phyloP scores from a whole-genome alignment of 192 early-diverging fungal species.

The Backusella luteola region DNA sequence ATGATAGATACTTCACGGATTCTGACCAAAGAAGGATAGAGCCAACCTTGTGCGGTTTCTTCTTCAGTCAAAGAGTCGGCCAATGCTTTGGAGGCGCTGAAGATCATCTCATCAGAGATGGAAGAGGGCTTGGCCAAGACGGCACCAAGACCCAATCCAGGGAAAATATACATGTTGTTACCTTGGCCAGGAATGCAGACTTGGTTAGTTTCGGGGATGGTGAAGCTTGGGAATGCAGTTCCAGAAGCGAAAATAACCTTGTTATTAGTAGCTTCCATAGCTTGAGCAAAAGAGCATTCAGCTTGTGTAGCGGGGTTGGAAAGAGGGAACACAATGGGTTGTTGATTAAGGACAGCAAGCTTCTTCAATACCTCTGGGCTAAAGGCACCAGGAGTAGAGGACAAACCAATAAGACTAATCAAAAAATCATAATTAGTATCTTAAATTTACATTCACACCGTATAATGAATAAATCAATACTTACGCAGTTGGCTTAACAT shows the following conservation, averaged over 20 bases:
- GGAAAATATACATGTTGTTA: slow-evolving; percentile 98
- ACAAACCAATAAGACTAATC: slow-evolving; percentile 77
- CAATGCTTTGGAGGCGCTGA: slow-evolving; percentile 74
- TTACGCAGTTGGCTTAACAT: slow-evolving; percentile 80
- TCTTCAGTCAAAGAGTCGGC: slow-evolving; percentile 71
- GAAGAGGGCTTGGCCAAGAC: slow-evolving; percentile 65
- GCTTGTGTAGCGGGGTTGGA: slow-evolving; percentile 88
- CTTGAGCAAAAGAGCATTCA: slow-evolving; percentile 94
- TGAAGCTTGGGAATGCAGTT: slow-evolving; percentile 89
- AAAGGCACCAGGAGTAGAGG: slow-evolving; percentile 81
- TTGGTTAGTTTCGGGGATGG: slow-evolving; percentile 59
- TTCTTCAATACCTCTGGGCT: slow-evolving; percentile 62
- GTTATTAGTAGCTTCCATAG: slow-evolving; percentile 85
- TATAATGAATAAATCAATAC: neutral
- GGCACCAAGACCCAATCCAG: slow-evolving; percentile 90
- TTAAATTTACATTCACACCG: neutral
- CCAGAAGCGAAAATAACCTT: slow-evolving; percentile 94
- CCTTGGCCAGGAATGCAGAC: slow-evolving; percentile 78
- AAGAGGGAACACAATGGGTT: slow-evolving; percentile 91
- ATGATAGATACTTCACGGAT: slow-evolving; percentile 83
- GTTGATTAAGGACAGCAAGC: slow-evolving; percentile 76
- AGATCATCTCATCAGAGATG: slow-evolving; percentile 86
- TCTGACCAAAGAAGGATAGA: slow-evolving; percentile 86
- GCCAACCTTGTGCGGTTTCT: slow-evolving; percentile 66
- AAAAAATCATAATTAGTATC: neutral